Evolutionary conservation across 352 stramenopile species (phyloP).

Genomic region (Phytophthora boehmeriae): DNA sequence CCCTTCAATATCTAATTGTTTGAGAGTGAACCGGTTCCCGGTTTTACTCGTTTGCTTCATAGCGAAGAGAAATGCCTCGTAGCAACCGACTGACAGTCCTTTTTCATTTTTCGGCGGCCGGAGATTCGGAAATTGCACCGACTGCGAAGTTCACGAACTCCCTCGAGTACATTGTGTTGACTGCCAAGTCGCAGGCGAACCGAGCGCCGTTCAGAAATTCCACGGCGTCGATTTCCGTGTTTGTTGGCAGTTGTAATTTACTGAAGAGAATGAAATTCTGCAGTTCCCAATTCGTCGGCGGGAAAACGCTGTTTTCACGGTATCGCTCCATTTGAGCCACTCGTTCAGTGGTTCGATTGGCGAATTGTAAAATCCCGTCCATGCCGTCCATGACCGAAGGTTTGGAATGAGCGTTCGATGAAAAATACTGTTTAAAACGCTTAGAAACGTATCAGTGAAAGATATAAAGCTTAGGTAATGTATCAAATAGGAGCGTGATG

Average conservation of each 20-base stretch:
- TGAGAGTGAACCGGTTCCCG: conserved; percentile 52
- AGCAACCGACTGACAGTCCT: conserved; percentile 46
- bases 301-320: conserved; percentile 42
- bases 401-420: conserved; percentile 23
- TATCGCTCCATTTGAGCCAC: conserved; percentile 34
- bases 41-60: conserved; percentile 59
- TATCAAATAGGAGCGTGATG: background rate
- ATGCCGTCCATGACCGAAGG: conserved; percentile 34
- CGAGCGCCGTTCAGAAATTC: conserved; percentile 59
- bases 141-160: conserved; percentile 58
- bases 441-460: background rate
- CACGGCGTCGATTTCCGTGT: conserved; percentile 53
- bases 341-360: conserved; percentile 25
- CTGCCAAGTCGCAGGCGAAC: conserved; percentile 51
- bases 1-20: conserved; percentile 56
- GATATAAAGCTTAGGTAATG: background rate
- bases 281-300: conserved; percentile 32
- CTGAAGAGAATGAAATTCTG: conserved; percentile 49
- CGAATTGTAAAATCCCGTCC: conserved; percentile 39
- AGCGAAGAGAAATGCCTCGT: conserved; percentile 56
- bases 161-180: conserved; percentile 61
- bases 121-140: conserved; percentile 44
- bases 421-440: conserved; percentile 28
- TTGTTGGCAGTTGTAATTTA: conserved; percentile 52
- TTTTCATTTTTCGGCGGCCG: conserved; percentile 44